phyloP scores from a whole-genome alignment of 345 rosid genomes.

The Heritiera littoralis region DNA sequence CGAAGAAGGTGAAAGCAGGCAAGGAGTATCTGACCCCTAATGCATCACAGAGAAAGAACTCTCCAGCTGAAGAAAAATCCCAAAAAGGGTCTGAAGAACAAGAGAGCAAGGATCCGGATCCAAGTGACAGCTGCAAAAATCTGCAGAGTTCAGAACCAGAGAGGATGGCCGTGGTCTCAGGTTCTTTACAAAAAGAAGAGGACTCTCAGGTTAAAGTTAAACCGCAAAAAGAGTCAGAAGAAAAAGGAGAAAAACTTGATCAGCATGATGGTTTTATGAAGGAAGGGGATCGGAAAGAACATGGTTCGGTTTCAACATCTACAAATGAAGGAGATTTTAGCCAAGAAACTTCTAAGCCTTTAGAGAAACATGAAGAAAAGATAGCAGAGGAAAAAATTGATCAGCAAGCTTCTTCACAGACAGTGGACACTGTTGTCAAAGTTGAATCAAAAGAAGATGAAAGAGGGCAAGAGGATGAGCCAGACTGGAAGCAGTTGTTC shows the following conservation, averaged over 20 bases:
- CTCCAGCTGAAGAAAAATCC: slow-evolving; percentile 3
- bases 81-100: slow-evolving; percentile 7
- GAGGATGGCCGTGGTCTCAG: slow-evolving; percentile 27
- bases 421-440: neutral
- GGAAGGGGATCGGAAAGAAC: slow-evolving; percentile 23
- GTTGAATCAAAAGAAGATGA: slow-evolving; percentile 21
- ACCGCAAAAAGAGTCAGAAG: neutral
- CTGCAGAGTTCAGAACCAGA: slow-evolving; percentile 7
- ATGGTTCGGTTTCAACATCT: neutral
- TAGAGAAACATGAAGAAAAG: slow-evolving; percentile 16
- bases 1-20: neutral
- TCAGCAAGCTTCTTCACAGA: slow-evolving; percentile 19
- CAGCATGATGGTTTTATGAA: slow-evolving; percentile 19
- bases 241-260: slow-evolving; percentile 31
- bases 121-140: slow-evolving; percentile 10
- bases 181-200: slow-evolving; percentile 25
- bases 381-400: slow-evolving; percentile 17
- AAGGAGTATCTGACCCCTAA: slow-evolving; percentile 4
- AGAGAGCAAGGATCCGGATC: neutral
- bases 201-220: neutral
- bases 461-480: slow-evolving; percentile 50
- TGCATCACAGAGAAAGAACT: slow-evolving; percentile 8
- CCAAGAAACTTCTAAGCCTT: slow-evolving; percentile 15
- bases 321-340: slow-evolving; percentile 16
- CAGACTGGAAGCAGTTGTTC: slow-evolving; percentile 81